These are phyloP conservation scores for Rhizophora mangle DNA, from an alignment of 345 rosid genomes.

Conservation along the genomic window DNA sequence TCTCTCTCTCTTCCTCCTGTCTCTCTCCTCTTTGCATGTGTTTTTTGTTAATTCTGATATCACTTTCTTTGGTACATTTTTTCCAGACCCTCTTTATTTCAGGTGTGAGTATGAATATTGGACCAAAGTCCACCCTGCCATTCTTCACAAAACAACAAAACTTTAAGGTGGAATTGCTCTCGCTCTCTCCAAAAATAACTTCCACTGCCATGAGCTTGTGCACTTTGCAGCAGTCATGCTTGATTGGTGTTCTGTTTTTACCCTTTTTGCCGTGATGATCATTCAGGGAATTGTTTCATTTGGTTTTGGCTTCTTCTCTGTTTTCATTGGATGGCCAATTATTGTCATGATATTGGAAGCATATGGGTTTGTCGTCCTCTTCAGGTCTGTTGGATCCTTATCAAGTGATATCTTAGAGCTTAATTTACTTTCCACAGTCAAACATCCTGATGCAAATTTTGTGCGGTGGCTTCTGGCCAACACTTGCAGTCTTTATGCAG, in stretches of 20 bases:
- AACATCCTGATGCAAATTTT: slow-evolving; percentile 25
- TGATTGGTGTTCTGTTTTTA: neutral
- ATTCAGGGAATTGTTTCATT: slow-evolving; percentile 88
- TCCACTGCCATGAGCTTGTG: neutral
- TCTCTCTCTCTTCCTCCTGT: too few species aligned
- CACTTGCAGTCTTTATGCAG: slow-evolving; percentile 78
- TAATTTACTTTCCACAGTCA: neutral
- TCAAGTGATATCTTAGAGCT: neutral
- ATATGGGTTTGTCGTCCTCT: slow-evolving; percentile 84
- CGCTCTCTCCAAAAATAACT: neutral
- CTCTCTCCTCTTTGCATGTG: too few species aligned
- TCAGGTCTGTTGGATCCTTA: slow-evolving; percentile 52
- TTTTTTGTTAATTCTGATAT: neutral
- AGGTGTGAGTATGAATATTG: slow-evolving; percentile 91
- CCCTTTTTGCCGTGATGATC: slow-evolving; percentile 7
- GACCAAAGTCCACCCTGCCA: slow-evolving; percentile 82
- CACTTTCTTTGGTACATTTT: slow-evolving; percentile 7
- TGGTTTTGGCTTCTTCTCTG: slow-evolving; percentile 82
- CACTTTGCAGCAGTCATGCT: neutral
- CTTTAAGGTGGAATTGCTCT: slow-evolving; percentile 53
- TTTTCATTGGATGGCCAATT: slow-evolving; percentile 86
- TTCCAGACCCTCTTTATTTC: slow-evolving; percentile 77
- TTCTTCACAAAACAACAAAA: slow-evolving; percentile 80
- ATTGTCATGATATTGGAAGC: slow-evolving; percentile 84
- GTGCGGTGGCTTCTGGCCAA: slow-evolving; percentile 97